Base-by-base conservation (phyloP, 768 basidiomycete species). In the Lepiota venenata region DNA sequence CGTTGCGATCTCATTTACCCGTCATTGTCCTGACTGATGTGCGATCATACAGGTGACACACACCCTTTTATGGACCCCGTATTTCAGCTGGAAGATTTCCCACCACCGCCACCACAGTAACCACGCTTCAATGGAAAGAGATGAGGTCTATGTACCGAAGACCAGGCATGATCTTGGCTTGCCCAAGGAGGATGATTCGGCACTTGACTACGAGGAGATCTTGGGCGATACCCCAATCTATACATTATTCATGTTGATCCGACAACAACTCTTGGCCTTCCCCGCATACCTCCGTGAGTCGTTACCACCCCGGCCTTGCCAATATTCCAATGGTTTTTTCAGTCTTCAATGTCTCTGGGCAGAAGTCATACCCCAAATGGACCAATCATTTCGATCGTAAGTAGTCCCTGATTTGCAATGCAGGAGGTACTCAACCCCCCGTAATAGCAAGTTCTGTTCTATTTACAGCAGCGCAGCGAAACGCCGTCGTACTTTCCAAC, bases 321-420 rank as follows among this genome's bases (percentile, higher is more conserved):
- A 4, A 52, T 18, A 20, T 29, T 37, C 11, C 40, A 66, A 66
- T 8, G 5, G n/a, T 37, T 27, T 16, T 64, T 63, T 7, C 70
- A 82, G 79, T 83, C 16, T 80, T 73, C 66, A 83, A 85, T 60
- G 82, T 84, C 9, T 84, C 83, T 20, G 82, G 82, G 2, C 83
- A 82, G 60, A 80, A 80, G 61, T 64, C 60, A 20, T 83, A 84
- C 61, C 81, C 82, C 1, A 76, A 78, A 58, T 77, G 79, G 75
- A 83, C 83, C n/a, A 85, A 84, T 58, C 84, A 86, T 60, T 85
- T 84, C 60, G 70, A 82, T 64, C 82, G 82, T 83, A 53, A 66
- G 80, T 71, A 11, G 47, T 8, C 56, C 44, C 38, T 51, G 21
- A n/a, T 48, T 55, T 29, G 29, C 39, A 48, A 12, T 15, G 16